Percentiles rank a stretch among this genome's conserved stretches.
phyloP scores from a whole-genome alignment of 805 yeast species.

The Wickerhamomyces pijperi region DNA sequence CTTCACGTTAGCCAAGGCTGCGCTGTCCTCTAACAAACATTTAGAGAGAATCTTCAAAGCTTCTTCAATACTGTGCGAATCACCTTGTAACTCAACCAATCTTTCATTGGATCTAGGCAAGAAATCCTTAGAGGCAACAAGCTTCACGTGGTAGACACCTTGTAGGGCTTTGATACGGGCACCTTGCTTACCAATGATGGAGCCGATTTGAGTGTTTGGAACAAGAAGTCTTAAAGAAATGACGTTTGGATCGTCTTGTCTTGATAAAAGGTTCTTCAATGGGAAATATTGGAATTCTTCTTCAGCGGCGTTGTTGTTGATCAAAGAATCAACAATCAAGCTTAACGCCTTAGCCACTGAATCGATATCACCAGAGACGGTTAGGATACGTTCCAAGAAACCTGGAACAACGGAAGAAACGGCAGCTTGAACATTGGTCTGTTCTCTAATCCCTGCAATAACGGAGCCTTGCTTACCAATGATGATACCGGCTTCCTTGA shows the following conservation, averaged over 20 bases:
- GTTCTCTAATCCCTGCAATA: conserved; percentile 64
- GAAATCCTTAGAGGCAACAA: conserved; percentile 81
- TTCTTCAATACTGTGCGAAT: conserved; percentile 47
- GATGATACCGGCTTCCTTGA: conserved; percentile 83
- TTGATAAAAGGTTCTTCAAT: conserved; percentile 44
- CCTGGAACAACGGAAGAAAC: conserved; percentile 74
- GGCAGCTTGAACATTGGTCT: conserved; percentile 75
- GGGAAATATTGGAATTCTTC: conserved; percentile 43
- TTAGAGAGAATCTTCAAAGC: conserved; percentile 51
- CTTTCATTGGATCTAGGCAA: conserved; percentile 77
- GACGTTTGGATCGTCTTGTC: conserved; percentile 34
- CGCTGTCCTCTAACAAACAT: conserved; percentile 58
- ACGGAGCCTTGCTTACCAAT: conserved; percentile 79
- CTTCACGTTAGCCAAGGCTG: conserved; percentile 51
- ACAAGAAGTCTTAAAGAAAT: conserved; percentile 58
- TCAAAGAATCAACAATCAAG: conserved; percentile 55
- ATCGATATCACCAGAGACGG: conserved; percentile 64
- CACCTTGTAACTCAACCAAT: conserved; percentile 78
- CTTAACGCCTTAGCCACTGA: conserved; percentile 61
- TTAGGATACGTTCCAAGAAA: conserved; percentile 71
- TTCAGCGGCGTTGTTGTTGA: conserved; percentile 28
- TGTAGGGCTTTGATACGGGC: conserved; percentile 70
- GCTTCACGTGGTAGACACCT: conserved; percentile 54
- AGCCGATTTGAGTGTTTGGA: conserved; percentile 81
- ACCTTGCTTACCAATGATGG: conserved; percentile 80